Evolutionary conservation across 768 basidiomycete genomes (phyloP), one percentile per base, ranked within the genome.

Genomic region (Collybiopsis confluens): DNA sequence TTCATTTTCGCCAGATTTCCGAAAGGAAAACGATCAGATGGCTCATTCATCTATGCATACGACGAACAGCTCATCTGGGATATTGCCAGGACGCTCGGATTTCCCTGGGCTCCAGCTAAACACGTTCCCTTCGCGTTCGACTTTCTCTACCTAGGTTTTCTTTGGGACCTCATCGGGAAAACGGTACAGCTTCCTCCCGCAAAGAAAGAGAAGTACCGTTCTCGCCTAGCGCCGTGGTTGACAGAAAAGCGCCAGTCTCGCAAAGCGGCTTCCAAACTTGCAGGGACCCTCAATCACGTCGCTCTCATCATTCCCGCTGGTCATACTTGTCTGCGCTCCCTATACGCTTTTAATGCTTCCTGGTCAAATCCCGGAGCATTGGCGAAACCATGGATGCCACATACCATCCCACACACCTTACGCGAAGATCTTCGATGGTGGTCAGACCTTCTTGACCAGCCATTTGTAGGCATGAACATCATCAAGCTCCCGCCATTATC

Each of bases 121-220:
- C 50, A 40, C 30, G 15, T 49, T 3, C 44, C 54, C 1, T 65
- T 65, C 46, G 8, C 18, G 2, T 26, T 27, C 1, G 1, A 28
- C 0, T 71, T 74, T 54, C 56, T 41, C 21, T 77, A 75, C 45
- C 60, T 74, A 1, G 70, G 75, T 2, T 74, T 75, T 54, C 2
- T 56, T 0, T 75, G 74, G 75, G 59, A 69, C 35, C 47, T 75
- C 1, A 1, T 8, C 0, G 6, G 23, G 0, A 68, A 68, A 30
- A 63, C 60, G 0, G 68, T 77, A 0, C 37, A 58, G 23, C 56
- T 77, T 4, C 72, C 69, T 0, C 37, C 53, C 0, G 48, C 63
- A 0, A 76, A 73, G 54, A 64, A 62, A 7, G 4, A 2, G 0
- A 65, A 66, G 28, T 72, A 73, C 38, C 28, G 70, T 0, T 23